Conservation (phyloP, 768 basidiomycete species). For the Trametes villosa region DNA sequence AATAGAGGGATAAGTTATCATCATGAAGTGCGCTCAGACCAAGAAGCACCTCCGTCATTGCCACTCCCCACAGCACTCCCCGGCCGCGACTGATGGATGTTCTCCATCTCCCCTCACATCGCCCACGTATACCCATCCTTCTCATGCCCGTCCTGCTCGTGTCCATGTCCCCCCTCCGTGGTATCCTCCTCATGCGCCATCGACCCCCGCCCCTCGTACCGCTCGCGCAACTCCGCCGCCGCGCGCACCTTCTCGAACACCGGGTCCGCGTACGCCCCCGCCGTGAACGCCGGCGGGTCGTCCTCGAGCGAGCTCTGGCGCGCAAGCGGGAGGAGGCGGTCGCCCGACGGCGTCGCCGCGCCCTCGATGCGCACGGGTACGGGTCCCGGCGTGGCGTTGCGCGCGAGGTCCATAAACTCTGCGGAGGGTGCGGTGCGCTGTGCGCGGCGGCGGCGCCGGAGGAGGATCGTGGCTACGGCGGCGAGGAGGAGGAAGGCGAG, state of each 20-base stretch:
- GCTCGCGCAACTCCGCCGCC: conserved; percentile 21
- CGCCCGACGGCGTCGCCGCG: background rate
- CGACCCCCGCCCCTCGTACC: conserved; percentile 6
- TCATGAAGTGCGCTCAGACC: too few species aligned
- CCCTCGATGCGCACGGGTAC: background rate
- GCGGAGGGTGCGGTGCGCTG: conserved; percentile 58
- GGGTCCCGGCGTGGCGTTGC: conserved; percentile 1
- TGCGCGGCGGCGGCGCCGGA: conserved; percentile 46
- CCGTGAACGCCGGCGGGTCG: conserved; percentile 31
- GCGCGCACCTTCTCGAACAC: conserved; percentile 30
- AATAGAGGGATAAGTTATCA: too few species aligned
- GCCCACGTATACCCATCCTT: background rate
- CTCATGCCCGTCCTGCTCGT: background rate
- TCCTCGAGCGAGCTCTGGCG: conserved; percentile 17
- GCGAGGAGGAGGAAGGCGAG: conserved; percentile 40
- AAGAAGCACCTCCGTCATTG: too few species aligned
- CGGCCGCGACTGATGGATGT: too few species aligned
- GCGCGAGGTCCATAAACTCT: conserved; percentile 47
- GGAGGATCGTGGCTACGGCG: conserved; percentile 40
- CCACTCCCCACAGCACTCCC: too few species aligned
- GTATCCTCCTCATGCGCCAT: background rate
- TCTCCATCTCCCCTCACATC: too few species aligned
- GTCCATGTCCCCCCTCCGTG: background rate
- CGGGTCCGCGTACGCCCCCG: conserved; percentile 27
- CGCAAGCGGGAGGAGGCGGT: conserved; percentile 4